phyloP scores from a whole-genome alignment of 331 rosid genomes.

The Quercus lobata region DNA sequence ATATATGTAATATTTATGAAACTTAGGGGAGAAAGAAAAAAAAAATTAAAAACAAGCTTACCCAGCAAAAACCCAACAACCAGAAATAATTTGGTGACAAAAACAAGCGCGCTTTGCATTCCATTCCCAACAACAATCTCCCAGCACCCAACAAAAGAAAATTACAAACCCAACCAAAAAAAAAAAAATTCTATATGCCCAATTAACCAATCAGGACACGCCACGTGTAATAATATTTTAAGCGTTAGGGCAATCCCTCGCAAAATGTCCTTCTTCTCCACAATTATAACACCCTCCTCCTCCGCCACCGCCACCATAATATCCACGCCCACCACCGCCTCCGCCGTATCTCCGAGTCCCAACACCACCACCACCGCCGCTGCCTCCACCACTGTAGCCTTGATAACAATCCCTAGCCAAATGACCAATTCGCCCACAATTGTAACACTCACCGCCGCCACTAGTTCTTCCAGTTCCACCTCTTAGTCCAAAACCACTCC shows the following conservation, averaged over 20 bases:
- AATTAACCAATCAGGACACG: not conserved
- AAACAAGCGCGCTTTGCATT: not conserved
- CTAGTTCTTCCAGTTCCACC: constrained; percentile 6
- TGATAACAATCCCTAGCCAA: constrained; percentile 72
- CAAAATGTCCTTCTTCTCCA: constrained; percentile 85
- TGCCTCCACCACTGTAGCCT: constrained; percentile 14
- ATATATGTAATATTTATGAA: not conserved
- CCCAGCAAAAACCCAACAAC: not conserved
- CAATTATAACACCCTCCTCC: constrained; percentile 55
- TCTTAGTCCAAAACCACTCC: constrained; percentile 15
- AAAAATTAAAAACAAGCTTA: not conserved
- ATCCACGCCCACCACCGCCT: constrained; percentile 30
- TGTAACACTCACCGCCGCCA: constrained; percentile 51
- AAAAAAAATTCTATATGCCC: constrained; percentile 2
- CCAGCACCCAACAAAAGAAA: not conserved
- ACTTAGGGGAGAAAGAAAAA: not conserved
- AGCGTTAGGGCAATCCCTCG: constrained; percentile 60
- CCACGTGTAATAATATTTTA: constrained; percentile 27
- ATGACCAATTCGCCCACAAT: constrained; percentile 71
- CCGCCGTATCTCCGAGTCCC: constrained; percentile 30
- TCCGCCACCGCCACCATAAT: constrained; percentile 22
- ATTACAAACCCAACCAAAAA: not conserved
- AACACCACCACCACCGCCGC: constrained; percentile 4
- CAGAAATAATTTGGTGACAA: not conserved
- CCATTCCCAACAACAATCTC: constrained; percentile 13